Conservation (phyloP, 2,329 filamentous ascomycete species). For the Ascochyta lentis region DNA sequence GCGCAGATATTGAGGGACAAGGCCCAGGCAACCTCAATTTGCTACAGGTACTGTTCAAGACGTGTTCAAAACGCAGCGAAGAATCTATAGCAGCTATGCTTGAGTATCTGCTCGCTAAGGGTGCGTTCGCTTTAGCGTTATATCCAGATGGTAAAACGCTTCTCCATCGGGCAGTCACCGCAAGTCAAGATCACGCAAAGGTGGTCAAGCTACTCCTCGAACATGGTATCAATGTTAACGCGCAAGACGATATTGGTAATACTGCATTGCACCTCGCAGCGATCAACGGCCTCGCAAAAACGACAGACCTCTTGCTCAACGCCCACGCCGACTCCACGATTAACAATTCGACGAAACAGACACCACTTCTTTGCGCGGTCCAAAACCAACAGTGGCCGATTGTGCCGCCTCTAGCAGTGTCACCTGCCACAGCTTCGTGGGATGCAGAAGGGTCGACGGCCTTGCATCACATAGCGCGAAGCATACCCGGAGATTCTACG, state of each 20-base stretch:
- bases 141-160: conserved; percentile 41
- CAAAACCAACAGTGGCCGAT: conserved; percentile 37
- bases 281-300: conserved; percentile 31
- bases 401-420: conserved; percentile 35
- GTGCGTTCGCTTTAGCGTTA: conserved; percentile 27
- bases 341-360: conserved; percentile 32
- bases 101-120: conserved; percentile 34
- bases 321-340: conserved; percentile 31
- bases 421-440: conserved; percentile 43
- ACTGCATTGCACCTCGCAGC: conserved; percentile 43
- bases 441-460: conserved; percentile 39
- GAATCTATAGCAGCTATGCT: conserved; percentile 16
- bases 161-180: conserved; percentile 36
- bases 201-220: conserved; percentile 34
- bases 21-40: conserved; percentile 32
- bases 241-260: conserved; percentile 32
- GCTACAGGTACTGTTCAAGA: conserved; percentile 32
- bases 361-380: conserved; percentile 41
- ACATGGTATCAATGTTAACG: conserved; percentile 30
- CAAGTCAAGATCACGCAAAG: conserved; percentile 23
- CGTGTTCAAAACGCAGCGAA: not conserved
- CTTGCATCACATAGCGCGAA: conserved; percentile 40
- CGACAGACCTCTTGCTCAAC: conserved; percentile 30
- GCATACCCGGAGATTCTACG: conserved; percentile 26
- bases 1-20: conserved; percentile 34